Percentiles rank a stretch among this genome's conserved stretches.
Evolutionary conservation across 2,329 filamentous ascomycete genomes (phyloP).

Genomic region (Neospermospora avenae): DNA sequence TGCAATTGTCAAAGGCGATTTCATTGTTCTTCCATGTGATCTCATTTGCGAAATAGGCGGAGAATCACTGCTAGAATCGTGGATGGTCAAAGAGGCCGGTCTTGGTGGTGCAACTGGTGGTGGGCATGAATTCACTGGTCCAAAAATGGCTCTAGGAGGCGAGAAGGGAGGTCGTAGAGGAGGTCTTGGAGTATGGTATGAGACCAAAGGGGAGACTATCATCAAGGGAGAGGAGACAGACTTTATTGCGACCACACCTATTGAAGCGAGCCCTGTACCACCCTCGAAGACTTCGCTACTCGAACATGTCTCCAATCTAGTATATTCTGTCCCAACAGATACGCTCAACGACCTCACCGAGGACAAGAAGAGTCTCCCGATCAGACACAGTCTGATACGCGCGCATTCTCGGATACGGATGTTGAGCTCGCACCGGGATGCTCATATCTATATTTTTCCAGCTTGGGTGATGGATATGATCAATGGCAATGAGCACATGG

Average conservation of each 20-base stretch:
- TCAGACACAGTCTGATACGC: slow-evolving; percentile 73
- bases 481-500: slow-evolving; percentile 72
- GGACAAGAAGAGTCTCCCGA: slow-evolving; percentile 66
- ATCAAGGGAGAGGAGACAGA: slow-evolving; percentile 92
- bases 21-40: slow-evolving; percentile 89
- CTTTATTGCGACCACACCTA: slow-evolving; percentile 75
- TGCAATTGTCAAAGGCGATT: slow-evolving; percentile 76
- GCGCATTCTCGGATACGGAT: slow-evolving; percentile 75
- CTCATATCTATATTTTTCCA: slow-evolving; percentile 93
- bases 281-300: slow-evolving; percentile 63
- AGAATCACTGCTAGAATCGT: slow-evolving; percentile 79
- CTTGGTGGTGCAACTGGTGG: slow-evolving; percentile 59
- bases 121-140: slow-evolving; percentile 38
- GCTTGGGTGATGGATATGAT: slow-evolving; percentile 87
- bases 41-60: slow-evolving; percentile 87
- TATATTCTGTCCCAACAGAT: slow-evolving; percentile 85
- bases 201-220: slow-evolving; percentile 72
- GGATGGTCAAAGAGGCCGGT: slow-evolving; percentile 81
- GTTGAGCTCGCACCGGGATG: slow-evolving; percentile 80
- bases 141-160: slow-evolving; percentile 48
- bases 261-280: slow-evolving; percentile 55
- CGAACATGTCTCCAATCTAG: slow-evolving; percentile 68
- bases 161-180: slow-evolving; percentile 64
- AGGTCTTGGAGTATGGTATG: slow-evolving; percentile 86
- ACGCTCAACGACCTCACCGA: slow-evolving; percentile 81